Evolutionary conservation across 108 stramenopile genomes (phyloP).

Genomic region (Pseudonitzschia pungens): DNA sequence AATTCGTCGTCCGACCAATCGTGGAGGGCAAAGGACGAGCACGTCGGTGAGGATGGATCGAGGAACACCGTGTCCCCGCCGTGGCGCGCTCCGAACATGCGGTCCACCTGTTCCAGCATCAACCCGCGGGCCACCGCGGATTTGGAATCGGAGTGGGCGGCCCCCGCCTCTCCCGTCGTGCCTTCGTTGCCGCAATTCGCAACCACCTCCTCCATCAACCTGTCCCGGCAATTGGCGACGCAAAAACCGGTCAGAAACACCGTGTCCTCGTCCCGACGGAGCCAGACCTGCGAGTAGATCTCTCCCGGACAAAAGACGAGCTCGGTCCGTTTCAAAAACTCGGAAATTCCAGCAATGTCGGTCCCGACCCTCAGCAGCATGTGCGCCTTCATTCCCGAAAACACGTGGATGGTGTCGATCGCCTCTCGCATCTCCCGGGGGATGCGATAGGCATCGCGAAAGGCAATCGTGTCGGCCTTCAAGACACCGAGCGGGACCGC

Average conservation of each 20-base stretch:
- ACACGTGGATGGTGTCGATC: constrained; percentile 33
- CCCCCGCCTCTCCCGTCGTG: background rate
- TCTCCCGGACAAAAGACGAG: constrained; percentile 39
- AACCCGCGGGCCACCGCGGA: constrained; percentile 5
- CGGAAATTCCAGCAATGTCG: constrained; percentile 12
- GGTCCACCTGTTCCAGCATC: constrained; percentile 20
- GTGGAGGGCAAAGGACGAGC: constrained; percentile 40
- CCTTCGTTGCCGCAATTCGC: background rate
- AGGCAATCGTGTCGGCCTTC: constrained; percentile 17
- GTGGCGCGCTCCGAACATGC: constrained; percentile 13
- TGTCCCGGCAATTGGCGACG: constrained; percentile 21
- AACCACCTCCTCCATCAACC: constrained; percentile 1
- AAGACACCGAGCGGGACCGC: constrained; percentile 30
- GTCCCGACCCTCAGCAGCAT: constrained; percentile 26
- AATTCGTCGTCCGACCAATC: constrained; percentile 41
- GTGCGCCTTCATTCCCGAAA: constrained; percentile 39
- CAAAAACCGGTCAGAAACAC: constrained; percentile 36
- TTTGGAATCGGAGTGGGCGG: background rate
- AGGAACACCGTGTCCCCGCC: constrained; percentile 5
- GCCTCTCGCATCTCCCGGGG: constrained; percentile 19
- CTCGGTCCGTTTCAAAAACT: constrained; percentile 17
- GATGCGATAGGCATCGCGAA: constrained; percentile 23
- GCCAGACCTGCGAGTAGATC: constrained; percentile 37
- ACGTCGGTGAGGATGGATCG: constrained; percentile 12
- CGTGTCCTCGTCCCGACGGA: constrained; percentile 26